Evolutionary conservation across 306 rosid genomes (phyloP).

Genomic region (Corylus americana): DNA sequence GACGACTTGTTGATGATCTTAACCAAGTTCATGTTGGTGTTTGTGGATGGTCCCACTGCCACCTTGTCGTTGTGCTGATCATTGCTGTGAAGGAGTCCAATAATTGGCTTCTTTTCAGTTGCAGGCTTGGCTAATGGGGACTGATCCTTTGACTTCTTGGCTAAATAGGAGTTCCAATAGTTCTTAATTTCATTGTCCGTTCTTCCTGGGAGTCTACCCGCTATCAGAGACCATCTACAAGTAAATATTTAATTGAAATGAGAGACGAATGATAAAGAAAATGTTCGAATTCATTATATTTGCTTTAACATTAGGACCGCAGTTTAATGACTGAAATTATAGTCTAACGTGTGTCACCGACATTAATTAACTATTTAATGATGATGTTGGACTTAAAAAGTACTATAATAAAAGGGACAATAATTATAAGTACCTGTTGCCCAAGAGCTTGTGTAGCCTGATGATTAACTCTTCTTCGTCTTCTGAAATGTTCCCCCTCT

Average conservation of each 20-base stretch:
- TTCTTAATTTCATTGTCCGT: too few species aligned
- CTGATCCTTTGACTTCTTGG: not conserved
- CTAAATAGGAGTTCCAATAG: not conserved
- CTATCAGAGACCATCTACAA: not conserved
- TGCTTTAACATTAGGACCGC: too few species aligned
- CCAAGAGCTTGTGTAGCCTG: constrained; percentile 1
- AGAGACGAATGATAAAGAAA: too few species aligned
- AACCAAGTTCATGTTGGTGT: too few species aligned
- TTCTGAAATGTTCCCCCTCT: constrained; percentile 28
- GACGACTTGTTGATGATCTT: not conserved
- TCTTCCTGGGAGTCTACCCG: too few species aligned
- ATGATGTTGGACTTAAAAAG: too few species aligned
- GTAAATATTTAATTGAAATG: too few species aligned
- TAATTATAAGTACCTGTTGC: constrained; percentile 12
- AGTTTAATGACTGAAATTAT: too few species aligned
- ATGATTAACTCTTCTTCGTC: constrained; percentile 26
- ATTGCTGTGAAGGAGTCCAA: not conserved
- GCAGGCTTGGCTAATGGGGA: not conserved
- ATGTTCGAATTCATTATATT: too few species aligned
- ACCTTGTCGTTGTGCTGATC: not conserved
- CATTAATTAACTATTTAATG: too few species aligned
- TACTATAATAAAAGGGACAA: too few species aligned
- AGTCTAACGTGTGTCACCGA: too few species aligned
- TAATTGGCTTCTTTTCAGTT: not conserved
- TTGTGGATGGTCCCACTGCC: not conserved